Evolutionary conservation across 169 alveolate genomes (phyloP).

Genomic region (Plasmodium cynomolgi): DNA sequence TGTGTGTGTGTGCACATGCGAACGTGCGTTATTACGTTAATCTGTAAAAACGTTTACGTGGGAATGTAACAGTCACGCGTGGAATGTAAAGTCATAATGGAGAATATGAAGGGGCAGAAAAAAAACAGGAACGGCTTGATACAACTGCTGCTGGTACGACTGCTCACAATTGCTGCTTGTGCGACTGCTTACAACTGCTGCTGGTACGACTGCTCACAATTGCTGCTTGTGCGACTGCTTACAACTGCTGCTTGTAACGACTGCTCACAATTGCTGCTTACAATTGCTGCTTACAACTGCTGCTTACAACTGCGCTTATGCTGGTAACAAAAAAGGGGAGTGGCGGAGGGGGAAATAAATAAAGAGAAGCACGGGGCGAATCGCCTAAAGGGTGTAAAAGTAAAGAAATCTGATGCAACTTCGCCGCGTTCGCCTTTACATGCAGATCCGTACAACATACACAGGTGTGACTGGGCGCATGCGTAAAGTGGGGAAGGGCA

Average conservation of each 20-base stretch:
- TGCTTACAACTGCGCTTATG: background rate
- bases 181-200: background rate
- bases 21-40: background rate
- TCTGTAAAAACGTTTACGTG: background rate
- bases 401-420: background rate
- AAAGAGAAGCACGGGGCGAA: background rate
- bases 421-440: background rate
- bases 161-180: background rate
- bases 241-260: background rate
- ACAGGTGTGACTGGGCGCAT: background rate
- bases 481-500: background rate
- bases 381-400: background rate
- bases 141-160: no score
- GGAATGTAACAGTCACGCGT: background rate
- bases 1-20: slow-evolving; percentile 1
- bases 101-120: background rate
- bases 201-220: background rate
- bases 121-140: background rate
- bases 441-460: background rate
- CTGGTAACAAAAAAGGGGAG: background rate
- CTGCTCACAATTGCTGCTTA: background rate
- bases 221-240: background rate
- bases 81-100: background rate
- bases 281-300: background rate
- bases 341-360: background rate